These are phyloP conservation scores for Elongisporangium undulatum DNA, from an alignment of 352 stramenopile genomes.

Conservation along the genomic window DNA sequence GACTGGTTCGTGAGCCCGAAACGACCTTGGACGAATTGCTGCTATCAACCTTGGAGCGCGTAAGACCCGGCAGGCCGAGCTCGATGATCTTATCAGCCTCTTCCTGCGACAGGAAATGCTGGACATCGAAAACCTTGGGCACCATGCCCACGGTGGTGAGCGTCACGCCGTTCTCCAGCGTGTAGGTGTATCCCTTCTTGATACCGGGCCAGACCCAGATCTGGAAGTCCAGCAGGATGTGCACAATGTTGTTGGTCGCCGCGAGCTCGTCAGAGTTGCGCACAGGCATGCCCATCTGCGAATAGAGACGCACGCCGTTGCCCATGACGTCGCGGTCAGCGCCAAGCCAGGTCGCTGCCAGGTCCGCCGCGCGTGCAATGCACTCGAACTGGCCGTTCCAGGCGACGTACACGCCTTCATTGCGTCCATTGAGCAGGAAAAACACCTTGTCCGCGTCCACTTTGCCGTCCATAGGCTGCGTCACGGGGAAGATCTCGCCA, in stretches of 20 bases:
- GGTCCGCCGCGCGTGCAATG: constrained; percentile 30
- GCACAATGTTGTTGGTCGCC: constrained; percentile 52
- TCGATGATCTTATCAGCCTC: constrained; percentile 62
- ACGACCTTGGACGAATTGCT: constrained; percentile 60
- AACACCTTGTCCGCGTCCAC: constrained; percentile 51
- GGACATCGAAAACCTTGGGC: constrained; percentile 74
- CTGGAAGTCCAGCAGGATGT: constrained; percentile 81
- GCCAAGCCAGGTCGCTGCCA: constrained; percentile 53
- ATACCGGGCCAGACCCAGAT: constrained; percentile 79
- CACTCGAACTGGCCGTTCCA: constrained; percentile 77
- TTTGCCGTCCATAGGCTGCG: constrained; percentile 39
- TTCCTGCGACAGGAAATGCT: constrained; percentile 52
- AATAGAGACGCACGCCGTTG: constrained; percentile 74
- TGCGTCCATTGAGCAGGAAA: constrained; percentile 83
- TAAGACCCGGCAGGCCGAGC: constrained; percentile 38
- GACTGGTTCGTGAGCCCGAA: constrained; percentile 61
- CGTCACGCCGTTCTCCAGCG: constrained; percentile 62
- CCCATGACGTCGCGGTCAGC: constrained; percentile 58
- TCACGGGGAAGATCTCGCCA: constrained; percentile 38
- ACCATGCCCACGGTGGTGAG: constrained; percentile 63
- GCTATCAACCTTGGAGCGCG: constrained; percentile 69
- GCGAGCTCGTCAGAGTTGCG: constrained; percentile 38
- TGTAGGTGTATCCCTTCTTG: constrained; percentile 68
- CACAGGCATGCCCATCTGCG: constrained; percentile 59
- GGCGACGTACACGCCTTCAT: constrained; percentile 72